Base-by-base conservation (phyloP, 73 alveolate species). In the Breviolum minutum region DNA sequence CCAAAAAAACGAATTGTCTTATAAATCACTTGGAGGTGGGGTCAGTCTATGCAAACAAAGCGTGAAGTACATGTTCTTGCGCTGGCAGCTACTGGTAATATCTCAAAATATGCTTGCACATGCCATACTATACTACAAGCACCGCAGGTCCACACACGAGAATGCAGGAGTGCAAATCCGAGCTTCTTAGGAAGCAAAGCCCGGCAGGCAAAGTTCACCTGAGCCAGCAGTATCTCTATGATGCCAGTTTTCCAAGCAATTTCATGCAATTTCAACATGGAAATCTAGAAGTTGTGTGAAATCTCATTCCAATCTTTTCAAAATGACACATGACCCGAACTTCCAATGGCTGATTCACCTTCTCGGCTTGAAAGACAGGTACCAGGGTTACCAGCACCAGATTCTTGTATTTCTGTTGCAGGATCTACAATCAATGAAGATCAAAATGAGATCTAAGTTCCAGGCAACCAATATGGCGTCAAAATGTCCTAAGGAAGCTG, bases 201-300 rank as follows among this genome's bases (percentile, higher is more conserved):
- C 29, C 98, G 89, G 98, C 90, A 92, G 69, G 87, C 77, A 54
- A 71, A 73, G 98, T 92, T 92, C 90, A 92, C 98, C 96, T 89
- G 30, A 76, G 71, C 54, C 63, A 68, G 63, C 87, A 26, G 14
- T 60, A 19, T 26, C 7, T 26, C 7, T 11, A 73, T 11, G 13
- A 11, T 13, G 83, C 48, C 83, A 73, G 48, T 0, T 17, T 8
- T 16, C 60, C 83, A 24, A 26, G 60, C 83, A 19, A 17, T 19
- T 73, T 40, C 83, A 24, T 8, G 60, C 83, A 19, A 17, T 19
- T 73, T 40, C 54, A 40, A 40, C 3, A 40, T 3, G 0, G 83
- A 73, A 26, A 26, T 6, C 54, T 12, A 26, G 83, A 20, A 71
- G 13, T 40, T 40, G 0, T 40, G 54, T 40, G 54, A 40, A 40